phyloP scores from a whole-genome alignment of 768 basidiomycete species.

The Lepiota brunneoincarnata region DNA sequence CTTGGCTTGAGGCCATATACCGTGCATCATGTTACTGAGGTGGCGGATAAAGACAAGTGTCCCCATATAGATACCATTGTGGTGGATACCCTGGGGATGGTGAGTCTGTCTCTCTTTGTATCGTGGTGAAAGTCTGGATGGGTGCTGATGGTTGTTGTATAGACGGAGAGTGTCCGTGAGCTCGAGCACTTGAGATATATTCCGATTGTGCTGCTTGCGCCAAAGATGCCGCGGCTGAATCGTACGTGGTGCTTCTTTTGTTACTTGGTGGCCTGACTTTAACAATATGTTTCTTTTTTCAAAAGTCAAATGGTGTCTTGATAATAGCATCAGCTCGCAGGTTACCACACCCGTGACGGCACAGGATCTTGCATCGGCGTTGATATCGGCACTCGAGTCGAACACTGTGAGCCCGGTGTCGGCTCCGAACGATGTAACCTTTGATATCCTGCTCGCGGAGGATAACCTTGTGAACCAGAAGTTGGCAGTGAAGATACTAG shows the following conservation, averaged over 20 bases:
- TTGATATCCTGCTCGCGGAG: constrained; percentile 94
- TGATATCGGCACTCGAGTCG: constrained; percentile 92
- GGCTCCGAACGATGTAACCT: constrained; percentile 80
- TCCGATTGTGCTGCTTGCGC: constrained; percentile 88
- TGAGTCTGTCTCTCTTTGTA: constrained; percentile 38
- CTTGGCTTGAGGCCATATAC: constrained; percentile 78
- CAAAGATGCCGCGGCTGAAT: constrained; percentile 72
- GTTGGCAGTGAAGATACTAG: constrained; percentile 92
- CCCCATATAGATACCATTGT: constrained; percentile 95
- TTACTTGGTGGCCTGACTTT: neutral
- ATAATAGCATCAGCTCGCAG: constrained; percentile 94
- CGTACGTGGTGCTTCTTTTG: constrained; percentile 41
- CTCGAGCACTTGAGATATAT: constrained; percentile 95
- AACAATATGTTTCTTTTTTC: constrained; percentile 1
- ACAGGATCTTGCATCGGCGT: constrained; percentile 87
- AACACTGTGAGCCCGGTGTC: constrained; percentile 90
- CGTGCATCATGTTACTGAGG: constrained; percentile 75
- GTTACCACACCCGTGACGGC: constrained; percentile 87
- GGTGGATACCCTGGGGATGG: constrained; percentile 83
- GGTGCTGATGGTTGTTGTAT: constrained; percentile 6
- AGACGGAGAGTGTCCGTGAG: constrained; percentile 91
- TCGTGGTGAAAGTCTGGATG: neutral
- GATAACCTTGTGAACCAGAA: constrained; percentile 97
- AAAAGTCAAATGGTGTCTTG: constrained; percentile 92
- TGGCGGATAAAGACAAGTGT: constrained; percentile 75